A percentile compares a stretch with the other conserved stretches of the same genome.
These are phyloP conservation scores for Magnaporthiopsis incrustans DNA, from an alignment of 2,329 filamentous ascomycete species.

Conservation along the genomic window DNA sequence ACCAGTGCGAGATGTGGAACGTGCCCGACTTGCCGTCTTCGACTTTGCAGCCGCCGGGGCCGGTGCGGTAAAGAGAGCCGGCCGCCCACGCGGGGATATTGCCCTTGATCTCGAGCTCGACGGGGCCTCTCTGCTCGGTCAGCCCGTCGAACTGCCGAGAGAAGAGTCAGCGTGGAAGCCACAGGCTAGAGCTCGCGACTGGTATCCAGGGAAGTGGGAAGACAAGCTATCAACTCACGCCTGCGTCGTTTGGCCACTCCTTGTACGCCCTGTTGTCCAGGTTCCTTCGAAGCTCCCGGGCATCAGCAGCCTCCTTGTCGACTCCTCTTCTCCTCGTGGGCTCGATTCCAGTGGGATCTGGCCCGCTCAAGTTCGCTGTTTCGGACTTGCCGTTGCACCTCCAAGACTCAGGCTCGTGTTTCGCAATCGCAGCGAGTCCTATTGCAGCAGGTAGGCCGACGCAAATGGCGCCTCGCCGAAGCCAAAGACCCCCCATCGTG, in stretches of 20 bases:
- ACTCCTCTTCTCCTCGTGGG: neutral
- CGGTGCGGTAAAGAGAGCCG: conserved; percentile 66
- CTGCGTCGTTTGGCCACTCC: conserved; percentile 15
- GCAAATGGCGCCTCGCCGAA: neutral
- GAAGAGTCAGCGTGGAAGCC: neutral
- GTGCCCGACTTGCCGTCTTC: conserved; percentile 50
- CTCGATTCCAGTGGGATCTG: neutral
- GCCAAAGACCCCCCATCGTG: neutral
- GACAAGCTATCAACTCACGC: conserved; percentile 9
- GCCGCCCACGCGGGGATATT: conserved; percentile 62
- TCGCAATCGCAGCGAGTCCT: neutral
- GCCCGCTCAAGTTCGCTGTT: no score
- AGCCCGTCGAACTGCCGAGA: conserved; percentile 56
- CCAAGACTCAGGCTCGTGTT: neutral
- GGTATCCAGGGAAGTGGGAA: neutral
- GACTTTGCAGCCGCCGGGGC: conserved; percentile 34
- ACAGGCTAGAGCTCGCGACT: no score
- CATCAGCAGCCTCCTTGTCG: neutral
- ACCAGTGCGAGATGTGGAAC: conserved; percentile 66
- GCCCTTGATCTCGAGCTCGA: conserved; percentile 56
- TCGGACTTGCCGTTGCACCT: neutral
- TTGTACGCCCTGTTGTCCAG: conserved; percentile 1
- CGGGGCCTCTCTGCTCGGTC: conserved; percentile 56
- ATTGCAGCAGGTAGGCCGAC: neutral
- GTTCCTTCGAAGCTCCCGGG: neutral